A percentile compares a stretch with the other conserved stretches of the same genome.
phyloP scores from a whole-genome alignment of 2,329 filamentous ascomycete species.

The Hypoxylon sp. region DNA sequence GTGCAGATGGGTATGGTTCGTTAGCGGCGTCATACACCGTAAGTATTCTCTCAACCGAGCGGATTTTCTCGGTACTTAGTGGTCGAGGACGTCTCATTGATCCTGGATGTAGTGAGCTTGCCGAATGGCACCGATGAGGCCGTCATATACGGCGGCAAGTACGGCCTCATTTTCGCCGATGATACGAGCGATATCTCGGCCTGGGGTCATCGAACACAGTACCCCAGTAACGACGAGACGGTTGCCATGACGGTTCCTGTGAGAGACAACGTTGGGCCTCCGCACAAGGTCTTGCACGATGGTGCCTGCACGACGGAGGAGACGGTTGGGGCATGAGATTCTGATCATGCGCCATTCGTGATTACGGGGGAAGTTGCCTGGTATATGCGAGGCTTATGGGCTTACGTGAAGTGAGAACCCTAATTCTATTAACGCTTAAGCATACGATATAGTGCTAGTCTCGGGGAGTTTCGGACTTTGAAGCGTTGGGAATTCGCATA shows the following conservation, averaged over 20 bases:
- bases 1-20: conserved; percentile 56
- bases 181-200: conserved; percentile 59
- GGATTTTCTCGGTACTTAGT: not conserved
- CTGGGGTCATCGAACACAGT: conserved; percentile 60
- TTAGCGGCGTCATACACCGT: conserved; percentile 57
- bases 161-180: conserved; percentile 60
- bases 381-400: not conserved
- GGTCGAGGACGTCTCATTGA: not conserved
- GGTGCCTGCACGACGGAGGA: conserved; percentile 33
- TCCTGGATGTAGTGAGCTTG: conserved; percentile 54
- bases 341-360: not conserved
- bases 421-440: not conserved
- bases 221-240: conserved; percentile 58
- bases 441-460: too few relatives aligned
- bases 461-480: not conserved
- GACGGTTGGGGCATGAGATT: conserved; percentile 13
- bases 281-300: conserved; percentile 33
- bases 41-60: conserved; percentile 12
- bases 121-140: conserved; percentile 57
- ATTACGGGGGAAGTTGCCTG: not conserved
- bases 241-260: conserved; percentile 57
- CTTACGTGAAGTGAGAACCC: not conserved
- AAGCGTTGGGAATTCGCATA: not conserved
- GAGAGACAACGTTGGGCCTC: conserved; percentile 24
- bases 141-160: conserved; percentile 58